A percentile compares a stretch with the other conserved stretches of the same genome.
These are phyloP conservation scores for Wilcoxina mikolae DNA, from an alignment of 495 filamentous ascomycete genomes.

Conservation along the genomic window DNA sequence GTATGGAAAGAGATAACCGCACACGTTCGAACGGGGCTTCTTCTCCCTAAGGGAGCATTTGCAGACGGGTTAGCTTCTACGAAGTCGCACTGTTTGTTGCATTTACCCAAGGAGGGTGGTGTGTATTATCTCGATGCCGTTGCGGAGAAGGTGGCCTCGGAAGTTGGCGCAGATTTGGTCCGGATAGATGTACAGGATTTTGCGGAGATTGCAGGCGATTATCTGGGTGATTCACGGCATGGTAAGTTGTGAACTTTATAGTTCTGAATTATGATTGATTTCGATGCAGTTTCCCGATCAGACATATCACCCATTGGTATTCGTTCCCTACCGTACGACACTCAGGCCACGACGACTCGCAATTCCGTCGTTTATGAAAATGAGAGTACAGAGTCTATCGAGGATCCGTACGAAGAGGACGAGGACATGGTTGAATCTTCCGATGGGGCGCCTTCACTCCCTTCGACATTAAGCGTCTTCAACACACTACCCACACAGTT, in stretches of 20 bases:
- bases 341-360: conserved; percentile 27
- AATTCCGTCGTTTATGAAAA: conserved; percentile 26
- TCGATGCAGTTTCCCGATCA: conserved; percentile 12
- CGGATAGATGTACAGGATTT: conserved; percentile 65
- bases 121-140: conserved; percentile 43
- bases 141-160: conserved; percentile 43
- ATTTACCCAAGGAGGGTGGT: conserved; percentile 46
- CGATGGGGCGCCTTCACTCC: background rate
- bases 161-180: conserved; percentile 58
- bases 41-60: conserved; percentile 25
- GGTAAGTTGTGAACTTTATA: conserved; percentile 11
- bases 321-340: conserved; percentile 54
- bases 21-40: conserved; percentile 26
- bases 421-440: conserved; percentile 10
- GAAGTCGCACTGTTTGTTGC: conserved; percentile 51
- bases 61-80: conserved; percentile 32
- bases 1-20: conserved; percentile 29
- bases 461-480: background rate
- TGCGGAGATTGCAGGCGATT: conserved; percentile 59
- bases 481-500: conserved; percentile 8
- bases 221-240: conserved; percentile 44
- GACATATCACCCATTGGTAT: conserved; percentile 15
- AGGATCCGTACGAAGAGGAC: conserved; percentile 32
- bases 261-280: background rate
- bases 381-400: conserved; percentile 31